These are phyloP conservation scores for Mucor sp. DNA, from an alignment of 371 early-diverging fungal species.

Conservation along the genomic window DNA sequence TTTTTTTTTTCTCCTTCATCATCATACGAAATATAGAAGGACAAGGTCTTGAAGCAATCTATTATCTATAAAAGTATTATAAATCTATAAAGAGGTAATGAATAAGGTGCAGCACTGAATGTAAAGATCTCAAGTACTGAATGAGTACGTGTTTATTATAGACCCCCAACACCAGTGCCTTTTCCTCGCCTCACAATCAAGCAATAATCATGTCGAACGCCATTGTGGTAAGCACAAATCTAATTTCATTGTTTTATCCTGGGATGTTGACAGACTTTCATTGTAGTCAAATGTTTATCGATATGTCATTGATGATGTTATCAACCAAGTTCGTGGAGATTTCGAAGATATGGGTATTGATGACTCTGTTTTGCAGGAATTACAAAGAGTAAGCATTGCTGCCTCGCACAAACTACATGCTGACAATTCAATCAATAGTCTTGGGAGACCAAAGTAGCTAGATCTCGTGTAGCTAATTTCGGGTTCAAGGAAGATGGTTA, in stretches of 20 bases:
- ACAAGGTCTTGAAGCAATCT: not conserved
- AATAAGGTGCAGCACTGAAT: not conserved
- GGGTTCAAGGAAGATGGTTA: constrained; percentile 51
- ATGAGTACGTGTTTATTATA: not conserved
- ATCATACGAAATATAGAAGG: not conserved
- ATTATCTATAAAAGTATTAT: not conserved
- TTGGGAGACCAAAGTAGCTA: constrained; percentile 86
- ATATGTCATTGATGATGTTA: constrained; percentile 93
- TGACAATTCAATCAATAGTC: constrained; percentile 38
- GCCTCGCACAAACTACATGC: not conserved
- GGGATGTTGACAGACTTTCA: not conserved
- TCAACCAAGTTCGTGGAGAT: constrained; percentile 83
- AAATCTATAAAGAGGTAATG: not conserved
- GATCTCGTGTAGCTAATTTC: constrained; percentile 79
- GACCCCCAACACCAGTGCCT: not conserved
- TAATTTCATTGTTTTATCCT: not conserved
- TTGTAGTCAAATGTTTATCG: constrained; percentile 77
- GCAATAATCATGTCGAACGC: constrained; percentile 43
- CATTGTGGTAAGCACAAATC: constrained; percentile 42
- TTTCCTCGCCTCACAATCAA: not conserved
- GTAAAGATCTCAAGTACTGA: not conserved
- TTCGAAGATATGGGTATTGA: constrained; percentile 93
- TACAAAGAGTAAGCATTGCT: constrained; percentile 72
- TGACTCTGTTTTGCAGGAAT: constrained; percentile 82
- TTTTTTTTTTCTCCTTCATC: not conserved